Conservation (phyloP, 768 basidiomycete species). For the Cubamyces lactineus region DNA sequence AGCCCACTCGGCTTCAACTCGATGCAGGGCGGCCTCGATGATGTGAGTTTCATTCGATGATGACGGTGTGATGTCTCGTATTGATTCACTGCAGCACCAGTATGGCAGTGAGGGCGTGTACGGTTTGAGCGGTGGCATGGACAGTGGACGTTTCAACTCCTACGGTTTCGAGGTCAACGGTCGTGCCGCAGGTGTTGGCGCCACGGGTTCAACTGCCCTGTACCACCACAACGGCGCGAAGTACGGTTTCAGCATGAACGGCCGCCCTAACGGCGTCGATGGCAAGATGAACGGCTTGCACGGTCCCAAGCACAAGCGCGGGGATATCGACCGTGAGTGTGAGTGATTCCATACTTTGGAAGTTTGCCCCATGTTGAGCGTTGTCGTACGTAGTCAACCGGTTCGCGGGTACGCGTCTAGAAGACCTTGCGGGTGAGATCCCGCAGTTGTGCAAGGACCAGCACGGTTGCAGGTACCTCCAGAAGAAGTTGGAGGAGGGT, state of each 20-base stretch:
- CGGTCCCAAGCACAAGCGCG: slow-evolving; percentile 93
- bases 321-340: slow-evolving; percentile 90
- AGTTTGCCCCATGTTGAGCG: not conserved
- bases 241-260: slow-evolving; percentile 68
- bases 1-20: slow-evolving; percentile 57
- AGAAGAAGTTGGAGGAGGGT: slow-evolving; percentile 98
- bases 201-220: slow-evolving; percentile 70
- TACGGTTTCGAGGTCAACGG: slow-evolving; percentile 58
- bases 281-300: slow-evolving; percentile 89
- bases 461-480: slow-evolving; percentile 96
- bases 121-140: slow-evolving; percentile 49
- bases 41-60: slow-evolving; percentile 47
- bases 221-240: slow-evolving; percentile 80
- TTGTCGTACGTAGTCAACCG: slow-evolving; percentile 72
- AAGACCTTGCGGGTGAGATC: slow-evolving; percentile 96
- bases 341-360: slow-evolving; percentile 29
- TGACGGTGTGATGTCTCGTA: not conserved
- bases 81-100: slow-evolving; percentile 37
- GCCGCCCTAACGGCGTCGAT: slow-evolving; percentile 56
- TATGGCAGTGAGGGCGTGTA: slow-evolving; percentile 62
- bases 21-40: slow-evolving; percentile 55
- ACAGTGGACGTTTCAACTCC: slow-evolving; percentile 54
- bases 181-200: slow-evolving; percentile 41
- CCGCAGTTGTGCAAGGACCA: slow-evolving; percentile 96
- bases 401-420: slow-evolving; percentile 93